Conservation (phyloP, 2,329 filamentous ascomycete genomes). For the Pseudopithomyces chartarum region DNA sequence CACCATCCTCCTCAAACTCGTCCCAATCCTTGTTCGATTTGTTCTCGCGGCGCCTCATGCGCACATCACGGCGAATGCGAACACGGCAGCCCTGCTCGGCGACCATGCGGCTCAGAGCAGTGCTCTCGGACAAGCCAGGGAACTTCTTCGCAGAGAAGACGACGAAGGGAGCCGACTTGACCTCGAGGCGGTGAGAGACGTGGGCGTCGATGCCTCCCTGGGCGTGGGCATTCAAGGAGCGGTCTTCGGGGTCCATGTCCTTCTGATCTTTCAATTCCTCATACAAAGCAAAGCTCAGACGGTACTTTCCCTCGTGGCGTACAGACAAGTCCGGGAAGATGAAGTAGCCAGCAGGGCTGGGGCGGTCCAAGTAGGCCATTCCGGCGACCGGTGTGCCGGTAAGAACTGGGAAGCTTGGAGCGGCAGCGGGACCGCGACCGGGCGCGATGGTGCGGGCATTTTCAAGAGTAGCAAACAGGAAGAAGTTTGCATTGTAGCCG, state of each 20-base stretch:
- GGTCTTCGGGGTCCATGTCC: constrained; percentile 69
- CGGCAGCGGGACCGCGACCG: constrained; percentile 69
- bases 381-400: constrained; percentile 94
- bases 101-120: constrained; percentile 83
- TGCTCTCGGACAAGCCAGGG: constrained; percentile 89
- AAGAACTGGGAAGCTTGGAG: constrained; percentile 78
- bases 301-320: constrained; percentile 90
- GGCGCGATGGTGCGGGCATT: constrained; percentile 82
- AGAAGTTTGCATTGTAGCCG: constrained; percentile 95
- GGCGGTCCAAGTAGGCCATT: constrained; percentile 93
- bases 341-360: constrained; percentile 82
- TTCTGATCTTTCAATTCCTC: constrained; percentile 88
- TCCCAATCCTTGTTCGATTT: constrained; percentile 72
- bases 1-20: constrained; percentile 62
- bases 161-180: constrained; percentile 83
- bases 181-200: constrained; percentile 85
- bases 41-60: constrained; percentile 82
- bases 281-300: constrained; percentile 89
- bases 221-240: constrained; percentile 37
- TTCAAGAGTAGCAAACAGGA: constrained; percentile 88
- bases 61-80: constrained; percentile 89
- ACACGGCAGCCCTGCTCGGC: constrained; percentile 97
- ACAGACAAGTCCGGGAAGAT: constrained; percentile 97
- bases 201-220: constrained; percentile 52
- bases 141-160: constrained; percentile 99